These are phyloP conservation scores for Acaromyces ingoldii DNA, from an alignment of 1,284 basidiomycete species.

Conservation along the genomic window DNA sequence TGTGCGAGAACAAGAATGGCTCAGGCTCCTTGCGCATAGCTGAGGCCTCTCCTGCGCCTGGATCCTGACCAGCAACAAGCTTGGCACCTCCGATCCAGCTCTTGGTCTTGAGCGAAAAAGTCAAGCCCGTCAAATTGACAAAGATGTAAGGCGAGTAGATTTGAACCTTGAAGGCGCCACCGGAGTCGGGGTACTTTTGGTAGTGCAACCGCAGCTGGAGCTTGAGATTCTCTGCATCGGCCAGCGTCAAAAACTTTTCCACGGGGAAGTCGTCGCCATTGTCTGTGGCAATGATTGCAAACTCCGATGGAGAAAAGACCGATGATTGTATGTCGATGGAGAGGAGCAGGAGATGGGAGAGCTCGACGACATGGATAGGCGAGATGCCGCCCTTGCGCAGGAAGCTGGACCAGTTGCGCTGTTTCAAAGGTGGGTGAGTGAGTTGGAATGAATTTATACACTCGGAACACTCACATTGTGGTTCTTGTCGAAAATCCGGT, in stretches of 20 bases:
- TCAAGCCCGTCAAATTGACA: constrained; percentile 86
- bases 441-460: too few species aligned
- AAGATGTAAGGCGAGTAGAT: constrained; percentile 89
- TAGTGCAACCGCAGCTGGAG: constrained; percentile 82
- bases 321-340: constrained; percentile 72
- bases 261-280: constrained; percentile 82
- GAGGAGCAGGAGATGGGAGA: constrained; percentile 86
- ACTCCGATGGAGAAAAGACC: constrained; percentile 96
- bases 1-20: constrained; percentile 72
- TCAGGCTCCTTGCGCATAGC: constrained; percentile 52
- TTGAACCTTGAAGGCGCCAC: constrained; percentile 97
- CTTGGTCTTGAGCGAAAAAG: constrained; percentile 73
- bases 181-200: constrained; percentile 71
- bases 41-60: constrained; percentile 6
- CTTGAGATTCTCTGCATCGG: constrained; percentile 72
- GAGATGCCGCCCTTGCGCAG: constrained; percentile 88
- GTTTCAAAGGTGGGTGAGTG: too few species aligned
- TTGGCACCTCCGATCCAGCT: constrained; percentile 68
- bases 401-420: constrained; percentile 73
- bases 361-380: constrained; percentile 93
- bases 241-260: constrained; percentile 68
- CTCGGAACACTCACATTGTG: constrained; percentile 56
- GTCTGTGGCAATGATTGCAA: constrained; percentile 94
- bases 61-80: constrained; percentile 74
- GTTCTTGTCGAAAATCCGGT: constrained; percentile 91